A percentile compares a stretch with the other conserved stretches of the same genome.
Evolutionary conservation across 306 rosid genomes (phyloP).

Genomic region (Potentilla sterilis): DNA sequence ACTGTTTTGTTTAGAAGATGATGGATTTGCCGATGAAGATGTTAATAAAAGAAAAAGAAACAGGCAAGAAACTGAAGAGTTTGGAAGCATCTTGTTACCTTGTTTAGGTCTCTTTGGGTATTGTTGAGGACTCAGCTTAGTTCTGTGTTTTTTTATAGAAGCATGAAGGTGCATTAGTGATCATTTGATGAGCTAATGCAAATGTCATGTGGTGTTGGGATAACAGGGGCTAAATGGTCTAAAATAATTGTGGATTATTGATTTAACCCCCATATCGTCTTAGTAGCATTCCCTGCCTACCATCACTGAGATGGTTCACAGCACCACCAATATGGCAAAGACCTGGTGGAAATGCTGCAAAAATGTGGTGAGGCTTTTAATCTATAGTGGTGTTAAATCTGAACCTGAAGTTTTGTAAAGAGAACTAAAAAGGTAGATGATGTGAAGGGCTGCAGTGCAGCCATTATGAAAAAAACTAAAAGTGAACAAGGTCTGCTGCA

Average conservation of each 20-base stretch:
- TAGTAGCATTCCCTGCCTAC: neutral
- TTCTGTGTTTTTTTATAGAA: constrained; percentile 11
- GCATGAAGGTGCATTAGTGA: neutral
- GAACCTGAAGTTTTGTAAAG: constrained; percentile 15
- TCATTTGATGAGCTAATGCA: constrained; percentile 14
- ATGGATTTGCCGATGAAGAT: constrained; percentile 33
- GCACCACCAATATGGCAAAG: neutral
- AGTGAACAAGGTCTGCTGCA: neutral
- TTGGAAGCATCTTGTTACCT: constrained; percentile 30
- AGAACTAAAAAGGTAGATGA: neutral
- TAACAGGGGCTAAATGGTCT: neutral
- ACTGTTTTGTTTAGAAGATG: constrained; percentile 36
- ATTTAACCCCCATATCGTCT: neutral
- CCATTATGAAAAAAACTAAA: neutral
- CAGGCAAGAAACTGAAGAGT: constrained; percentile 15
- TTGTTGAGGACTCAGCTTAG: neutral
- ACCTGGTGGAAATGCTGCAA: constrained; percentile 8
- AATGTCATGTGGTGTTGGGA: constrained; percentile 17
- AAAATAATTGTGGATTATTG: neutral
- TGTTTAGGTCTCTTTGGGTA: neutral
- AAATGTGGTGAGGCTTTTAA: constrained; percentile 6
- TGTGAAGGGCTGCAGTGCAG: constrained; percentile 10
- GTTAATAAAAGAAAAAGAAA: constrained; percentile 33
- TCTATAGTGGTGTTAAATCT: constrained; percentile 5
- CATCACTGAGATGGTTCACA: neutral